Percentiles rank a stretch among this genome's conserved stretches.
Conservation (phyloP, 768 basidiomycete genomes). For the Gautieria morchelliformis region DNA sequence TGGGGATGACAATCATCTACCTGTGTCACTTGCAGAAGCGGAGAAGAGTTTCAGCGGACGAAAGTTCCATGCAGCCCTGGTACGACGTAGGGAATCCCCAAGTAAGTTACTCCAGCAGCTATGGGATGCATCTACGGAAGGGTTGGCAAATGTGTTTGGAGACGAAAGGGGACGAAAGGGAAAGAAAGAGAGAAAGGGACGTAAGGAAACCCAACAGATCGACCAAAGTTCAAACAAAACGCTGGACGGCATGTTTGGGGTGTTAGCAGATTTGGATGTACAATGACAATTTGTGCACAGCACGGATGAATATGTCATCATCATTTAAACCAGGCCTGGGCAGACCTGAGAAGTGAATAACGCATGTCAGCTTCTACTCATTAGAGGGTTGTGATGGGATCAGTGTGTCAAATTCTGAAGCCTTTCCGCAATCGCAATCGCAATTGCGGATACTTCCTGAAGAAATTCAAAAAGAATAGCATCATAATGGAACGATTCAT, state of each 20-base stretch:
- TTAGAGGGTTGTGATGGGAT: not conserved
- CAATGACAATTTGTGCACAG: not conserved
- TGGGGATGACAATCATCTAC: not conserved
- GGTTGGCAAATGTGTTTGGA: slow-evolving; percentile 38
- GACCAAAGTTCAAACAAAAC: slow-evolving; percentile 19
- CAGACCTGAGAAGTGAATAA: not conserved
- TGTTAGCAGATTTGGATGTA: slow-evolving; percentile 6
- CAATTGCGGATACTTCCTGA: slow-evolving; percentile 3
- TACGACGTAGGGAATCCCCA: slow-evolving; percentile 13
- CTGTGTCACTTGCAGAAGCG: slow-evolving; percentile 6
- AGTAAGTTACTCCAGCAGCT: slow-evolving; percentile 19
- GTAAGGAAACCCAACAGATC: not conserved
- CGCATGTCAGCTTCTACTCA: not conserved
- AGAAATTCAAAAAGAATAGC: slow-evolving; percentile 8
- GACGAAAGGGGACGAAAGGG: slow-evolving; percentile 37
- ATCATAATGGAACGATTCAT: slow-evolving; percentile 1
- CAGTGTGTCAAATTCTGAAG: slow-evolving; percentile 10
- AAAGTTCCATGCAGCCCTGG: slow-evolving; percentile 46
- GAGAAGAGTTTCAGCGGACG: slow-evolving; percentile 48
- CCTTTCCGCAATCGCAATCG: not conserved
- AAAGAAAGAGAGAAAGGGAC: slow-evolving; percentile 5
- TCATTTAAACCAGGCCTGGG: too few relatives aligned
- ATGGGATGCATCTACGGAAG: slow-evolving; percentile 39
- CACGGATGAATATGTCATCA: not conserved
- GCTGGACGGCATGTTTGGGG: slow-evolving; percentile 8